phyloP scores from a whole-genome alignment of 2,329 filamentous ascomycete species.

The Ophiosphaerella korrae region DNA sequence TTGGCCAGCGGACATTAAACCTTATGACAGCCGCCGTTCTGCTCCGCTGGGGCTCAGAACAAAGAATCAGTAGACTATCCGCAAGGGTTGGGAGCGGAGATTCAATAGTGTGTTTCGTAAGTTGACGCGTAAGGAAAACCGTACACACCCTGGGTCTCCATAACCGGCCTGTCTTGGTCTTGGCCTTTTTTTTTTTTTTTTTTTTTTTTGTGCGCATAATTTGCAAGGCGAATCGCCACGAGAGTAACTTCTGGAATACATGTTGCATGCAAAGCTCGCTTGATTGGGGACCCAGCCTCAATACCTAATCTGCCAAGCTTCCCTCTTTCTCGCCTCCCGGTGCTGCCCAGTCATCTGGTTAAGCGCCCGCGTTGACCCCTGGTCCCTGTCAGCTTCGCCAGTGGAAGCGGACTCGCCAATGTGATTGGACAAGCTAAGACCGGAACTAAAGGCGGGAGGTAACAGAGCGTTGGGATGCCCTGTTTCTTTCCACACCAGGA shows the following conservation, averaged over 20 bases:
- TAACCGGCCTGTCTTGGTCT: too few species aligned
- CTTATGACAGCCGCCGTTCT: slow-evolving; percentile 1
- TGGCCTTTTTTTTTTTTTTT: too few species aligned
- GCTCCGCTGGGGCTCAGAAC: neutral
- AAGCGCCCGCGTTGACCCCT: neutral
- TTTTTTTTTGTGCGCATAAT: too few species aligned
- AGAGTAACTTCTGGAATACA: too few species aligned
- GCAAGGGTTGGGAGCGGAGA: neutral
- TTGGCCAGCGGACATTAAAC: too few species aligned
- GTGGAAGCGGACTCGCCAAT: neutral
- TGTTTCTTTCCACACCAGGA: neutral
- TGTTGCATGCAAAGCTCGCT: too few species aligned
- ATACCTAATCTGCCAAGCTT: too few species aligned
- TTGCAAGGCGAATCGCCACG: too few species aligned
- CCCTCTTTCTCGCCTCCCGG: neutral
- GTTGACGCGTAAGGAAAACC: too few species aligned
- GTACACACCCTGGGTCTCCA: too few species aligned
- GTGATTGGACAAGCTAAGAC: slow-evolving; percentile 6
- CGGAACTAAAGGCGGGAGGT: slow-evolving; percentile 23
- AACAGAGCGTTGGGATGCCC: slow-evolving; percentile 25
- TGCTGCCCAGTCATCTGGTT: slow-evolving; percentile 19
- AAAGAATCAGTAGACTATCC: neutral
- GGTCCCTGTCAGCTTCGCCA: neutral
- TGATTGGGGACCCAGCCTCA: too few species aligned
- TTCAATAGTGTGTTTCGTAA: neutral